Base-by-base conservation (phyloP, 2,329 filamentous ascomycete species). In the Sporothrix phasma region DNA sequence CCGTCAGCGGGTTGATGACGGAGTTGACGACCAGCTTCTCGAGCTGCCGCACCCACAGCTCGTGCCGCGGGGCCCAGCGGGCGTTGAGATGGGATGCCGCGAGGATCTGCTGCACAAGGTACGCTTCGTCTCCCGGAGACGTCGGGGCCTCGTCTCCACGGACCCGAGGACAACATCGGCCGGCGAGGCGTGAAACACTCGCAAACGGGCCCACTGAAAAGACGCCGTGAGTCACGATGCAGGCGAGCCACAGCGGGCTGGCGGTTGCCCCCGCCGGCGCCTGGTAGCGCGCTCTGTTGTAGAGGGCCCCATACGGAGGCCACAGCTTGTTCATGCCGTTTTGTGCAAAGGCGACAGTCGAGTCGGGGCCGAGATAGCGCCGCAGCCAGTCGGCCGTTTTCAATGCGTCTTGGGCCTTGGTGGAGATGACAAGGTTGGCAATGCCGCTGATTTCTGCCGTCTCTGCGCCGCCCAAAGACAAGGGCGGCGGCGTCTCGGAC, bases 21-120 rank as follows among this genome's bases (percentile, higher is more conserved):
- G 84, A 81, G 72, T 96, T 96, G 61, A 92, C 79, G 0, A 89
- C 88, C 1, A 97, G 79, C 73, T 96, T 97, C 71, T 96, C 90
- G 3, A 97, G 81, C 76, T 96, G 92, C n/a, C 81, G 70, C 10
- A 79, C 67, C 78, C 80, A 82, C 17, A 86, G 72, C 53, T 83
- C 78, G 2, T 74, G 67, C 11, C 74, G 71, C 1, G 75, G 67
- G 4, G 82, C 76, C 24, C 69, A 65, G 8, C 69, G 74, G 0
- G 76, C 79, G 13, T 74, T 72, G 2, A 86, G 74, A 19, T 75
- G 69, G 2, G 79, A 76, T 0, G 81, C 77, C 2, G 69, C 64
- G 3, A 76, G 66, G 24, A 86, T 72, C 64, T 76, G 72, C 4
- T 74, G 70, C 10, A 74, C 71, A n/a, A 85, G 69, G 68, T 79